phyloP scores from a whole-genome alignment of 2,329 filamentous ascomycete species.

The Fusarium secorum region DNA sequence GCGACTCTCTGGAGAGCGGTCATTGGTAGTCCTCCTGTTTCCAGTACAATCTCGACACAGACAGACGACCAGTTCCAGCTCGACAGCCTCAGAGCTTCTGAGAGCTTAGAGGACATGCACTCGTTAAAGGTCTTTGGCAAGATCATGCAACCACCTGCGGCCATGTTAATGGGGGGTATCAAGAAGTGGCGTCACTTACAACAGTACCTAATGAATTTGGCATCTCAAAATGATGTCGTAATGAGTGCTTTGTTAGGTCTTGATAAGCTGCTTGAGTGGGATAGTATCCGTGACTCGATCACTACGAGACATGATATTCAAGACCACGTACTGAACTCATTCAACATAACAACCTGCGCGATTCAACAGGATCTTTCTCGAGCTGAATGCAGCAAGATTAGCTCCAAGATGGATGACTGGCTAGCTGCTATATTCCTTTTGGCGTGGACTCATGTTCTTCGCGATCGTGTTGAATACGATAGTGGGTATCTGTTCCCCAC shows the following conservation, averaged over 20 bases:
- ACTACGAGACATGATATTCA: background rate
- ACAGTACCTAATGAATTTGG: background rate
- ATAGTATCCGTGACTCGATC: background rate
- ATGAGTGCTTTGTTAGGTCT: background rate
- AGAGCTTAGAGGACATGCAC: rapidly evolving
- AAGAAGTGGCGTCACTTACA: background rate
- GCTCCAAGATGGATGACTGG: background rate
- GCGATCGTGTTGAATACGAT: background rate
- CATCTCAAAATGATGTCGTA: background rate
- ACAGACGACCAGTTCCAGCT: background rate
- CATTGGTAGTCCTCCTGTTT: background rate
- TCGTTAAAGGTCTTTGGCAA: background rate
- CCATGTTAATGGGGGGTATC: conserved; percentile 5
- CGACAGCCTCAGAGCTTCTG: rapidly evolving
- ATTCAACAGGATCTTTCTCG: background rate
- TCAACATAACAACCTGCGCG: background rate
- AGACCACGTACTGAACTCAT: background rate
- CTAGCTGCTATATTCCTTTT: background rate
- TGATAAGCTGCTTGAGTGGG: background rate
- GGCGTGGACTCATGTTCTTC: background rate
- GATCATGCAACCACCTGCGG: background rate
- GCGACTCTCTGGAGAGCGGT: background rate
- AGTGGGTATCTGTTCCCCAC: background rate
- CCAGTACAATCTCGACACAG: background rate
- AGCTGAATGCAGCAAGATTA: rapidly evolving